Base-by-base conservation (phyloP, 257 asterid species). In the Solanum bulbocastanum region DNA sequence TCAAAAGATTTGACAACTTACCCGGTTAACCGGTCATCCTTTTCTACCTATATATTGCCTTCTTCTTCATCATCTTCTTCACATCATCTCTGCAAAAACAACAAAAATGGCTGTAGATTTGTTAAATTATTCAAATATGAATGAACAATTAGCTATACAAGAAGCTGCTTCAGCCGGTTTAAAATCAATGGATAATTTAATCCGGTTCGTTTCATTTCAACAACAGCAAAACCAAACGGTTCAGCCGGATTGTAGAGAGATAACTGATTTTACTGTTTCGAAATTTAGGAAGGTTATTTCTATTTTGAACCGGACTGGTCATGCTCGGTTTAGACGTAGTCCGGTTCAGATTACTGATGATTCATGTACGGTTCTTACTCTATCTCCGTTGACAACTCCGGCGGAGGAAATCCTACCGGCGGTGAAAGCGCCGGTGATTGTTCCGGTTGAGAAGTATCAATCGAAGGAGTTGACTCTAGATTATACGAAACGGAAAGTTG, bases 241-340 rank as follows among this genome's bases (percentile, higher is more conserved):
- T 36, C 93, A 90, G 69, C 83, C 91, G 5, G 94, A 95, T 88
- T 95, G 97, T 91, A 78, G 95, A 82, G 96, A 94, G 36, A 85
- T 94, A 69, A 73, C 98, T 36, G 96, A 96, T 91, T 93, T 91
- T 87, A 94, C 98, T 0, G 98, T 94, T 83, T 93, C 96, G 2
- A 94, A 94, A 89, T 93, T 94, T 60, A 89, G 62, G 33, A 90
- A 91, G 73, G 97, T 91, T 3, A 88, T 93, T 12, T 85, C 94
- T 1, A 90, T 89, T 2, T 76, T 94, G 60, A 87, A 91, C 83
- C 94, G 96, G 85, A 91, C 94, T 13, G 98, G 98, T n/a, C 98
- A 94, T 87, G 98, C 98, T 69, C 94, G 98, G 20, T 95, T 96
- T 89, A 89, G 98, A 6, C 98, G 96, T 12, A 94, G 89, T 14